Conservation (phyloP, 805 yeast genomes). For the Candida dendrica region DNA sequence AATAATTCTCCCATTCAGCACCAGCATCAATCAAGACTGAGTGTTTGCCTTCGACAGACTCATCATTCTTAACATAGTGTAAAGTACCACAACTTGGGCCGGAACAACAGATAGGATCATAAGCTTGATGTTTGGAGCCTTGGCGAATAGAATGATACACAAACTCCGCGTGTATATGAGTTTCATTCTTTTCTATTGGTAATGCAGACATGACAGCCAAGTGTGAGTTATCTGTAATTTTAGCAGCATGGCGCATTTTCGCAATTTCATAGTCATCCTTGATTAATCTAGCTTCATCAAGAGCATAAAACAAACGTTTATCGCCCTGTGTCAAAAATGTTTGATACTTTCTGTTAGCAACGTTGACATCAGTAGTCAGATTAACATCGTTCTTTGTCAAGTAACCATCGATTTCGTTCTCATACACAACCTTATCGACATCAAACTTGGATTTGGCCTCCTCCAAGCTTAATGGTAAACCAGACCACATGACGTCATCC, state of each 20-base stretch:
- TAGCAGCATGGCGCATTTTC: conserved; percentile 71
- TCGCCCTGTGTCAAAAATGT: conserved; percentile 36
- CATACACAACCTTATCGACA: conserved; percentile 74
- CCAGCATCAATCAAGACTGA: conserved; percentile 91
- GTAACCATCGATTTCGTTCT: conserved; percentile 34
- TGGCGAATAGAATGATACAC: conserved; percentile 89
- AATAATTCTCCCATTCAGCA: conserved; percentile 92
- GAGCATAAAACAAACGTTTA: conserved; percentile 52
- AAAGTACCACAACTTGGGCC: conserved; percentile 89
- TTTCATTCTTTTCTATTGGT: conserved; percentile 81
- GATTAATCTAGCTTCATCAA: conserved; percentile 81
- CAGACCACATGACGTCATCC: conserved; percentile 96
- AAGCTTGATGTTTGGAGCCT: conserved; percentile 83
- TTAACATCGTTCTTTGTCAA: conserved; percentile 23
- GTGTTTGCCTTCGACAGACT: conserved; percentile 45
- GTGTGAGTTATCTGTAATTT: conserved; percentile 83
- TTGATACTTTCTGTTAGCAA: conserved; percentile 28
- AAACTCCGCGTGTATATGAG: conserved; percentile 94
- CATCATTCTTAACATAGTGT: conserved; percentile 83
- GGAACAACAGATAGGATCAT: conserved; percentile 93
- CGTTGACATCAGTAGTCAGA: conserved; percentile 51
- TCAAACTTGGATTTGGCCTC: conserved; percentile 64
- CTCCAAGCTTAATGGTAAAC: conserved; percentile 64
- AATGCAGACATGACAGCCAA: conserved; percentile 87
- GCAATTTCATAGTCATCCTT: conserved; percentile 80